A percentile compares a stretch with the other conserved stretches of the same genome.
Evolutionary conservation across 2,329 filamentous ascomycete species (phyloP).

Genomic region (Leptodontidium sp.): DNA sequence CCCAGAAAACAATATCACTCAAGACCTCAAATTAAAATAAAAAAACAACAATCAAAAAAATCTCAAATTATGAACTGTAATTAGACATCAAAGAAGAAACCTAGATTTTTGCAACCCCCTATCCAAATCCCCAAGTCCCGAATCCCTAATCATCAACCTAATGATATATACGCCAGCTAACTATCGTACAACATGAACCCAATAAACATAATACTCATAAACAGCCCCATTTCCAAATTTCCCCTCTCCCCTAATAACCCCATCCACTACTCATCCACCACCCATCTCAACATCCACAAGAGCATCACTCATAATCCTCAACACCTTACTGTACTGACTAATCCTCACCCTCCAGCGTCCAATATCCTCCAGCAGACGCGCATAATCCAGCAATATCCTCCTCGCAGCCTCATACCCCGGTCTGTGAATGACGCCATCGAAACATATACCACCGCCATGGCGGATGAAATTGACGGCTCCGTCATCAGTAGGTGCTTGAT

Average conservation of each 20-base stretch:
- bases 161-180: too few relatives aligned
- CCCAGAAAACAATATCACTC: too few relatives aligned
- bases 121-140: too few relatives aligned
- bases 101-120: too few relatives aligned
- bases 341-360: slow-evolving; percentile 56
- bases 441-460: slow-evolving; percentile 56
- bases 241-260: background rate
- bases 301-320: slow-evolving; percentile 63
- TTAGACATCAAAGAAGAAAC: too few relatives aligned
- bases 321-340: slow-evolving; percentile 57
- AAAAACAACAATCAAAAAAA: too few relatives aligned
- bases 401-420: slow-evolving; percentile 60
- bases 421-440: slow-evolving; percentile 56
- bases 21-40: too few relatives aligned
- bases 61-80: too few relatives aligned
- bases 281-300: slow-evolving; percentile 48
- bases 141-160: too few relatives aligned
- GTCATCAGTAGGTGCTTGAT: slow-evolving; percentile 41
- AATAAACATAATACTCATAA: too few relatives aligned
- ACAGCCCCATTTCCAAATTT: too few relatives aligned
- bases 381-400: slow-evolving; percentile 59
- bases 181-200: too few relatives aligned
- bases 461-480: slow-evolving; percentile 55
- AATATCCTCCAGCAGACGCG: slow-evolving; percentile 59
- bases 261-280: slow-evolving; percentile 22